Percentiles rank a stretch among this genome's conserved stretches.
phyloP scores from a whole-genome alignment of 1,284 basidiomycete species.

The Trametes polyzona region DNA sequence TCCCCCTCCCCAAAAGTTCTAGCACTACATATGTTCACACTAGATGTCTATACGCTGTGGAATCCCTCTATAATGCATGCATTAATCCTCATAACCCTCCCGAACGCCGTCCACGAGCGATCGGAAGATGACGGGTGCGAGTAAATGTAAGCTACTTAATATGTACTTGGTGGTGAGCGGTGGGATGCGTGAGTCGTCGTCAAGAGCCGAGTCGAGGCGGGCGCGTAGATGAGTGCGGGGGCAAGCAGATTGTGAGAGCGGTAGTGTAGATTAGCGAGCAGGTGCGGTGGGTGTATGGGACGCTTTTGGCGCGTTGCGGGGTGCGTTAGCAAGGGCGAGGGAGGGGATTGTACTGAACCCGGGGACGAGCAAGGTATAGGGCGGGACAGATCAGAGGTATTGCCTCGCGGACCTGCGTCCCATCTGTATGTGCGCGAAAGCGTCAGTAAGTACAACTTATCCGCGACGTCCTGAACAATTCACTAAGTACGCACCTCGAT shows the following conservation, averaged over 20 bases:
- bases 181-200: too few relatives aligned
- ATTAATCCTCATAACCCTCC: constrained; percentile 21
- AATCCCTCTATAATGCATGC: constrained; percentile 23
- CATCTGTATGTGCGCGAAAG: constrained; percentile 36
- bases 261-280: constrained; percentile 12
- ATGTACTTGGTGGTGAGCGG: constrained; percentile 23
- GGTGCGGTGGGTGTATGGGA: background rate
- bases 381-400: constrained; percentile 37
- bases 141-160: too few relatives aligned
- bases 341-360: too few relatives aligned
- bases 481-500: constrained; percentile 76
- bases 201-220: too few relatives aligned
- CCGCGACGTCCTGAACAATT: background rate
- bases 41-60: constrained; percentile 15
- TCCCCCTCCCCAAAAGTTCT: constrained; percentile 14
- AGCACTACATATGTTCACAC: background rate
- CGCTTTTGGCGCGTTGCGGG: constrained; percentile 11
- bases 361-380: background rate
- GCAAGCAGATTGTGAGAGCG: background rate
- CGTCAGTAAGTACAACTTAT: background rate
- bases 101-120: background rate
- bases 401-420: constrained; percentile 45
- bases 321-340: too few relatives aligned
- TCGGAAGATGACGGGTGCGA: constrained; percentile 8
- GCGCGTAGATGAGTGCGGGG: constrained; percentile 3